Base-by-base conservation (phyloP, 805 yeast genomes). In the Suhomyces sp. region DNA sequence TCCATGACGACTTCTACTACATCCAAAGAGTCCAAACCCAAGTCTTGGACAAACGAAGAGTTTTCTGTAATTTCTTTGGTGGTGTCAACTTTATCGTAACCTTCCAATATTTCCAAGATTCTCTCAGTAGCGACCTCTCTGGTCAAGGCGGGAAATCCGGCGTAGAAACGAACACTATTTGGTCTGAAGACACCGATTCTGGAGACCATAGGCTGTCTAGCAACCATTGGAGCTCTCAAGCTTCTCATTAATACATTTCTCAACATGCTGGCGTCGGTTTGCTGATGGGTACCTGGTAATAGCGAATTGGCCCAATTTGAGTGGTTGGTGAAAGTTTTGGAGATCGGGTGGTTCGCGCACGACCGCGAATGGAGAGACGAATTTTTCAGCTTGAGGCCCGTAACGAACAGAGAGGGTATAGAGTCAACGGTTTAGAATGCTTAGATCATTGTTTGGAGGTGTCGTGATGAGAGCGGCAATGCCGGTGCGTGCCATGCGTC, bases 91-190 rank as follows among this genome's bases (percentile, higher is more conserved):
- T 84, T 85, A 59, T 80, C 85, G 69, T 80, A 85, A 7, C 86
- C 83, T 68, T 85, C 88, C 57, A 85, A 74, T 61, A 85, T 70
- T 63, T 85, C 88, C 51, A 83, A 64, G 51, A 85, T 74, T 73
- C 90, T 79, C 61, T 83, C 86, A 50, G 73, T 74, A 51, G 86
- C 82, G 38, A 80, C 66, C n/a, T 85, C 88, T 66, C 79, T 81
- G 44, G 87, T 81, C 60, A 85, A 74, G 29, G 79, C 77, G 27
- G 88, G 86, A 56, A 81, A 82, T 48, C 77, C 79, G 35, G 88
- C 83, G 68, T 85, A 85, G 46, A 60, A 64, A 56, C 74, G 68
- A 44, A 65, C 61, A 13, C 49, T 38, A 36, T 54, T 50, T 19
- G 54, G 54, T 49, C 53, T 48, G 23, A 22, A 22, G 23, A 35